These are phyloP conservation scores for Xylaria venustula DNA, from an alignment of 495 filamentous ascomycete genomes.

Conservation along the genomic window DNA sequence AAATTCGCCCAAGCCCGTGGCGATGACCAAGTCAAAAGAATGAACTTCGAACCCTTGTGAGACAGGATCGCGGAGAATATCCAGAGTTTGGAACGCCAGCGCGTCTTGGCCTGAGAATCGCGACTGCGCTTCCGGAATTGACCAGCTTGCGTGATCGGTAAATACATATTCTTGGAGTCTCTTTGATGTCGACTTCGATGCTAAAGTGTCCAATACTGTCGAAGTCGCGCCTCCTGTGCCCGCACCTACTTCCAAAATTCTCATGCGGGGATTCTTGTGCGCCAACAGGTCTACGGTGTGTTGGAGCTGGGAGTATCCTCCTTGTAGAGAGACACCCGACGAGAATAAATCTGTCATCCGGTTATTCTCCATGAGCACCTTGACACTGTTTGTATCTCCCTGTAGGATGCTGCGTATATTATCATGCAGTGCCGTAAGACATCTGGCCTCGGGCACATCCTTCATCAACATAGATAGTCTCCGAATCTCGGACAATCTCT, in stretches of 20 bases:
- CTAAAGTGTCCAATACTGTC: background rate
- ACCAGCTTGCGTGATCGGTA: background rate
- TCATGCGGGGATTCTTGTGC: background rate
- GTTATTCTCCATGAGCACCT: background rate
- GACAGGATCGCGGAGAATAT: conserved; percentile 37
- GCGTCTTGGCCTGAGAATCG: background rate
- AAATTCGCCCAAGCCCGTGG: background rate
- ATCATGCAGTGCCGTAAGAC: background rate
- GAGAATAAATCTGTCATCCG: background rate
- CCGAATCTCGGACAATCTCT: background rate
- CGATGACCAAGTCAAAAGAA: conserved; percentile 51
- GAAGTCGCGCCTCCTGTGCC: background rate
- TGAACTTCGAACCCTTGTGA: conserved; percentile 42
- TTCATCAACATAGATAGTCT: background rate
- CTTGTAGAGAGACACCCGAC: background rate
- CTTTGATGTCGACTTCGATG: background rate
- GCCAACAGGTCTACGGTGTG: background rate
- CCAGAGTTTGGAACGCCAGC: conserved; percentile 45
- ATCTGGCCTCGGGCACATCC: background rate
- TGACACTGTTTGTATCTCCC: background rate
- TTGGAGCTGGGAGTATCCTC: conserved; percentile 2
- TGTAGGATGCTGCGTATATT: background rate
- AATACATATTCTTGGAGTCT: background rate
- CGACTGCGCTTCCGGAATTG: background rate
- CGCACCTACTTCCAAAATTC: background rate